Evolutionary conservation across 768 basidiomycete genomes (phyloP), one percentile per base, ranked within the genome.

Genomic region (Ramaria sp.): DNA sequence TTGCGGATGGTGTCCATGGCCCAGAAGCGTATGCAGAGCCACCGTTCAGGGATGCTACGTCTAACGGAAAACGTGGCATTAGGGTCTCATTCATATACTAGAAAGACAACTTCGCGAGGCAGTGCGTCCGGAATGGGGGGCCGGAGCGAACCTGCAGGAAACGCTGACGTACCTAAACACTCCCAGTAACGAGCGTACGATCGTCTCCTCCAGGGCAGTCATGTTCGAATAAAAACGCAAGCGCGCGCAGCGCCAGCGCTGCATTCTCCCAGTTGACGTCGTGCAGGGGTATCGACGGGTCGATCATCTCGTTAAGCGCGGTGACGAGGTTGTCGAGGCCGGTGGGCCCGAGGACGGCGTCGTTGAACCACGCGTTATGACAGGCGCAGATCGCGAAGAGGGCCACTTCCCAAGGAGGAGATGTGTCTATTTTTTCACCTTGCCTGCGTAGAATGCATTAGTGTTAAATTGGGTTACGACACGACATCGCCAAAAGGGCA

Each of bases 21-120:
- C 53, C 41, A 54, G 19, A 46, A 54, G 43, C 53, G 41, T 22
- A 54, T 54, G 41, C 53, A 39, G 41, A 54, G 30, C 53, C 53
- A 54, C 6, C 53, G 53, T 17, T 22, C 39, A 5, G 53, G 53
- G 31, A 54, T 54, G 10, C 15, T 22, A n/a, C 53, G 53, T 41
- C 53, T 54, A 27, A 1, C 15, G 20, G 22, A 42, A 54, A 19
- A 33, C 38, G 42, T 5, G n/a, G 20, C 42, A 19, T 43, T 17
- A 37, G n/a, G n/a, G n/a, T n/a, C n/a, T n/a, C n/a, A n/a, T n/a
- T n/a, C n/a, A n/a, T n/a, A n/a, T n/a, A n/a, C n/a, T n/a, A n/a
- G n/a, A n/a, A n/a, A n/a, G n/a, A n/a, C n/a, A n/a, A n/a, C n/a
- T n/a, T n/a, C n/a, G n/a, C n/a, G n/a, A n/a, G n/a, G n/a, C n/a